Conservation (phyloP, 495 filamentous ascomycete species). For the Geopyxis carbonaria region DNA sequence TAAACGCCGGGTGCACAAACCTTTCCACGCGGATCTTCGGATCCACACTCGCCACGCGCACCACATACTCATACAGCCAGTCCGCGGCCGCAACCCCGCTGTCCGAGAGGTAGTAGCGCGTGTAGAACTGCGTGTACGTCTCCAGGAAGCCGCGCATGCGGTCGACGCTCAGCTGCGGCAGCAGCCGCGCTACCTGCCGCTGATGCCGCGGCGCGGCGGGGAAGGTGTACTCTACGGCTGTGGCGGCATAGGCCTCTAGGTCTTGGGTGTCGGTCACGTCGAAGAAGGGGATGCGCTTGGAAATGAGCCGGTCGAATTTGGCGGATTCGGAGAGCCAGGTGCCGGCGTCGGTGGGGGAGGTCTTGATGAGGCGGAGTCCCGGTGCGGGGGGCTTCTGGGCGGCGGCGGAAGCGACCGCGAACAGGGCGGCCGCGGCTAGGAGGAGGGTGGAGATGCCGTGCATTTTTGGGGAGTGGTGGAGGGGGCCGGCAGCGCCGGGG, state of each 20-base stretch:
- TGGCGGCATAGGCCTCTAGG: slow-evolving; percentile 5
- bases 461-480: too few species aligned
- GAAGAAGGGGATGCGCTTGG: slow-evolving; percentile 32
- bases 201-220: slow-evolving; percentile 28
- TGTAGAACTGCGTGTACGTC: too few species aligned
- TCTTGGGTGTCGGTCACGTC: slow-evolving; percentile 37
- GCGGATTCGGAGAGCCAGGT: slow-evolving; percentile 35
- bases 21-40: slow-evolving; percentile 29
- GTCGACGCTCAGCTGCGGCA: slow-evolving; percentile 25
- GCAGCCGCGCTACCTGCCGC: slow-evolving; percentile 27
- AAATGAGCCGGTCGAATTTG: slow-evolving; percentile 29
- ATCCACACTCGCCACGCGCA: slow-evolving; percentile 27
- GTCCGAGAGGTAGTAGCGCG: slow-evolving; percentile 30
- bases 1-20: slow-evolving; percentile 31
- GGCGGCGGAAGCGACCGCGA: too few species aligned
- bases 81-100: slow-evolving; percentile 28
- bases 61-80: slow-evolving; percentile 31
- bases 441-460: too few species aligned
- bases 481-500: too few species aligned
- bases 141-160: too few species aligned
- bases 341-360: slow-evolving; percentile 29
- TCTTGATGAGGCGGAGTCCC: slow-evolving; percentile 34
- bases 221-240: slow-evolving; percentile 21
- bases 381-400: too few species aligned
- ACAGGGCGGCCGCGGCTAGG: too few species aligned